Conservation (phyloP, 1,284 basidiomycete species). For the Cryptococcus sp. region DNA sequence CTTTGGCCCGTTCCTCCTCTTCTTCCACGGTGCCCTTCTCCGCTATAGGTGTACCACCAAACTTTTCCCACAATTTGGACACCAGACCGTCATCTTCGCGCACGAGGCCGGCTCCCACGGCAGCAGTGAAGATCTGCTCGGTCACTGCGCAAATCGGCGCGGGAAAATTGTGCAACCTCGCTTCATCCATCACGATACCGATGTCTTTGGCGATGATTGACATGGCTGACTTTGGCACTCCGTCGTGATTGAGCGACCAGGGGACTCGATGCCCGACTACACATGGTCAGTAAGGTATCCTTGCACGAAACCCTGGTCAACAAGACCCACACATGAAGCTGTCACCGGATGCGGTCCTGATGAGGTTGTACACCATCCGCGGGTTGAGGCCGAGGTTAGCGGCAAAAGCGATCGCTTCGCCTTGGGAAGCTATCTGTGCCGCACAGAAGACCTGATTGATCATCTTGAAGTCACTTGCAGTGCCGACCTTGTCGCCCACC, state of each 20-base stretch:
- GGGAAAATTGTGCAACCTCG: conserved; percentile 34
- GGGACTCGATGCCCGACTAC: conserved; percentile 43
- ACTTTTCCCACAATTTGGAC: conserved; percentile 42
- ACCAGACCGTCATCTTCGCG: conserved; percentile 39
- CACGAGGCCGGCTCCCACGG: conserved; percentile 35
- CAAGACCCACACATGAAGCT: conserved; percentile 50
- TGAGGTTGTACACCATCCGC: conserved; percentile 41
- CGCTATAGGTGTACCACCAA: conserved; percentile 32
- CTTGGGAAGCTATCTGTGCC: conserved; percentile 36
- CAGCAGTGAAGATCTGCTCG: conserved; percentile 44
- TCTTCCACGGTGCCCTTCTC: conserved; percentile 35
- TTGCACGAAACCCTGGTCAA: not conserved
- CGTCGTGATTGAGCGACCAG: conserved; percentile 40
- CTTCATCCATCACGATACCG: conserved; percentile 48
- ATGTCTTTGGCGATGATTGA: conserved; percentile 48
- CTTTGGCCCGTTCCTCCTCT: conserved; percentile 31
- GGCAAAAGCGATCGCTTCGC: conserved; percentile 49
- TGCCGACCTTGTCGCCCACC: conserved; percentile 36
- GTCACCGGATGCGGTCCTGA: conserved; percentile 41
- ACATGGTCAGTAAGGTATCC: not conserved
- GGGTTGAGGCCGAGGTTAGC: conserved; percentile 46
- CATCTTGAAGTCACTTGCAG: conserved; percentile 46
- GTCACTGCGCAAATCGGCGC: conserved; percentile 39
- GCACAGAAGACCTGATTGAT: conserved; percentile 50
- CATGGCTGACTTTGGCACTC: conserved; percentile 45